These are phyloP conservation scores for Phytopythium kandeliae DNA, from an alignment of 352 stramenopile species.

Conservation along the genomic window DNA sequence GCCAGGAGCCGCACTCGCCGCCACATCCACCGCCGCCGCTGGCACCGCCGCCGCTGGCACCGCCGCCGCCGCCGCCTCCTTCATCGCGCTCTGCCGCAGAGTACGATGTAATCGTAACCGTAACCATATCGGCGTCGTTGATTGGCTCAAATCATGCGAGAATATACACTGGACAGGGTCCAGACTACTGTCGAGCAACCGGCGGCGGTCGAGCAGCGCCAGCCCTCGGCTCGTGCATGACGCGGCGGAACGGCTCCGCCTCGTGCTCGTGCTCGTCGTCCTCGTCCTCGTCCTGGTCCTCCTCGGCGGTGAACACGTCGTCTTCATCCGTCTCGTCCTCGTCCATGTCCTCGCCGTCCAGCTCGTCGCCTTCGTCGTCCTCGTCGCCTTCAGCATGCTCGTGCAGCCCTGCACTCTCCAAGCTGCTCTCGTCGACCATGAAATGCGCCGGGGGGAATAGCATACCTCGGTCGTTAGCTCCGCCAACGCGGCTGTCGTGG, in stretches of 20 bases:
- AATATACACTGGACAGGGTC: too few relatives aligned
- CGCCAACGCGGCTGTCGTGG: background rate
- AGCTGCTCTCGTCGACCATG: constrained; percentile 4
- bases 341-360: constrained; percentile 33
- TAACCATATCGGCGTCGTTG: too few relatives aligned
- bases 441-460: constrained; percentile 8
- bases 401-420: constrained; percentile 1
- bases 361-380: constrained; percentile 26
- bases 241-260: constrained; percentile 24
- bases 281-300: constrained; percentile 9
- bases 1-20: background rate
- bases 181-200: too few relatives aligned
- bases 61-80: constrained; percentile 15
- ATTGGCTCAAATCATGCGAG: too few relatives aligned
- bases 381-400: constrained; percentile 7
- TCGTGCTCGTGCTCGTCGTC: constrained; percentile 29
- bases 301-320: background rate
- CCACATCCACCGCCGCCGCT: constrained; percentile 3
- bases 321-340: constrained; percentile 15
- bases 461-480: background rate
- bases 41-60: constrained; percentile 1
- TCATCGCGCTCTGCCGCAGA: constrained; percentile 9
- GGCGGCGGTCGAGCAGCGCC: too few relatives aligned
- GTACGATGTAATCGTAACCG: too few relatives aligned
- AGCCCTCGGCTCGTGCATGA: constrained; percentile 28